Conservation (phyloP, 2,329 filamentous ascomycete genomes). For the Aspergillus pseudonomiae region DNA sequence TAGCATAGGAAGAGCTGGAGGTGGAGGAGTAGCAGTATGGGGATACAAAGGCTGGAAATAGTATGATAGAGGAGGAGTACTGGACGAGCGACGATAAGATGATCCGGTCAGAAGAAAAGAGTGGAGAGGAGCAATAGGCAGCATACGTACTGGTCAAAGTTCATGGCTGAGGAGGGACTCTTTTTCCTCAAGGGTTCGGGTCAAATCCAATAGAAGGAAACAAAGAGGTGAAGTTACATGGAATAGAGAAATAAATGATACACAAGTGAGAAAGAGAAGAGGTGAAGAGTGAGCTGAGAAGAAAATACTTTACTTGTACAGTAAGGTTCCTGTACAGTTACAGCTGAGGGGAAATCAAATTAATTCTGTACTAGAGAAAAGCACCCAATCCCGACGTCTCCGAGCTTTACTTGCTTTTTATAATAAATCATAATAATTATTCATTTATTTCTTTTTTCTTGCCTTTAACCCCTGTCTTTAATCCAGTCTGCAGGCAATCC, state of each 20-base stretch:
- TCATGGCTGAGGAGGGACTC: conserved; percentile 17
- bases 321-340: conserved; percentile 4
- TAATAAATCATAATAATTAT: neutral
- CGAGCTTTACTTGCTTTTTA: conserved; percentile 4
- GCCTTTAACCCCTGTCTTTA: neutral
- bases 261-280: conserved; percentile 17
- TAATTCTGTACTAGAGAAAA: conserved; percentile 4
- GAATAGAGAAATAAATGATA: conserved; percentile 3
- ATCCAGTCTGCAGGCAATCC: neutral
- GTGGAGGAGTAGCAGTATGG: conserved; percentile 6
- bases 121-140: conserved; percentile 20
- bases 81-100: conserved; percentile 24
- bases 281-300: conserved; percentile 7
- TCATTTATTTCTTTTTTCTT: neutral
- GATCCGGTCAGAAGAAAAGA: conserved; percentile 21
- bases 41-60: conserved; percentile 26
- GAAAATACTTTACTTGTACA: conserved; percentile 6
- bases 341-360: conserved; percentile 13
- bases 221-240: conserved; percentile 10
- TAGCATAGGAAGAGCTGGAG: conserved; percentile 15
- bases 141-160: conserved; percentile 30
- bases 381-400: conserved; percentile 14
- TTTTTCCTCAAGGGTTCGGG: neutral
- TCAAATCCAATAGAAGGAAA: conserved; percentile 2
- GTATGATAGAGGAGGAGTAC: conserved; percentile 24